A percentile compares a stretch with the other conserved stretches of the same genome.
These are phyloP conservation scores for Trichoderma koningii DNA, from an alignment of 2,329 filamentous ascomycete species.

Conservation along the genomic window DNA sequence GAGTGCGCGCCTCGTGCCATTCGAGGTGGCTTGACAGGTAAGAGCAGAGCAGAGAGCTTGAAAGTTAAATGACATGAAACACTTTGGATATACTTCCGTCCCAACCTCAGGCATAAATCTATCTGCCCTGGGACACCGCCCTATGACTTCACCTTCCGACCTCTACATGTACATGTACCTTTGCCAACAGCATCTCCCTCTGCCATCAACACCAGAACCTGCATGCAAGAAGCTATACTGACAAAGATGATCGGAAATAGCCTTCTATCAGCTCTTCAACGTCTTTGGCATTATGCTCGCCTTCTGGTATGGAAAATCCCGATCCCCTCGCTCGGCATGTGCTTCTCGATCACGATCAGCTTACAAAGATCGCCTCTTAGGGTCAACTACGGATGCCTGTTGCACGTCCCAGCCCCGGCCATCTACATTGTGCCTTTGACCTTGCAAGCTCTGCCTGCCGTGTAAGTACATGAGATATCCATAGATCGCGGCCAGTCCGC, in stretches of 20 bases:
- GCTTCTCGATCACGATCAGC: background rate
- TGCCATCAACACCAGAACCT: too few relatives aligned
- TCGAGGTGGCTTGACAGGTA: conserved; percentile 51
- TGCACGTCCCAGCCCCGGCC: conserved; percentile 50
- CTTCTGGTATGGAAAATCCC: conserved; percentile 43
- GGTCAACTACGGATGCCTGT: conserved; percentile 56
- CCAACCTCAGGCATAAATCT: background rate
- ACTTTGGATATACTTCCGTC: background rate
- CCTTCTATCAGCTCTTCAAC: conserved; percentile 55
- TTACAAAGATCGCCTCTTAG: conserved; percentile 41
- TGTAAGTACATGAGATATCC: conserved; percentile 39
- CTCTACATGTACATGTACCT: too few relatives aligned
- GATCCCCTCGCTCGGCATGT: background rate
- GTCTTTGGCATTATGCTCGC: conserved; percentile 48
- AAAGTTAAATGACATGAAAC: background rate
- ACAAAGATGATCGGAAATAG: conserved; percentile 29
- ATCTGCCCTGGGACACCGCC: background rate
- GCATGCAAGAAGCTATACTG: background rate
- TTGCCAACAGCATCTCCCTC: too few relatives aligned
- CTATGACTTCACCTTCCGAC: background rate
- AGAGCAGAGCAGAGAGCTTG: conserved; percentile 27
- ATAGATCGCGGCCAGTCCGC: background rate
- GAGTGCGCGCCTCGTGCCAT: conserved; percentile 55
- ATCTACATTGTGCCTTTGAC: conserved; percentile 64
- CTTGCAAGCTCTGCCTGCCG: conserved; percentile 64